Conservation (phyloP, 176 grass and related monocot genomes). For the Hsuehochloa calcarea region DNA sequence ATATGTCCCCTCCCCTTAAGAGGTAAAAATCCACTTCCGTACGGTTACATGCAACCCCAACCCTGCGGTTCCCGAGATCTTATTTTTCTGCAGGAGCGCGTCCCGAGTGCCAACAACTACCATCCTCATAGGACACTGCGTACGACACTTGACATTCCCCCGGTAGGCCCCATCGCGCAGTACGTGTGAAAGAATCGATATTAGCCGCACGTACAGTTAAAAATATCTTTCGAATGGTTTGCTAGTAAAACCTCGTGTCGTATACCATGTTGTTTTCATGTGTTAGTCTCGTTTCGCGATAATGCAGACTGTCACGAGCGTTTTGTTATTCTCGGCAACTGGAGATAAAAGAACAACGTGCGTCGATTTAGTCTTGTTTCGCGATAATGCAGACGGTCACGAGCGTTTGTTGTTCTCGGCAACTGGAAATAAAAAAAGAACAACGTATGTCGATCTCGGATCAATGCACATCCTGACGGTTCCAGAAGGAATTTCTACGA, state of each 20-base stretch:
- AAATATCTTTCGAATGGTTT: not conserved
- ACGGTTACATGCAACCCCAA: too few relatives aligned
- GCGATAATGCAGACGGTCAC: slow-evolving; percentile 17
- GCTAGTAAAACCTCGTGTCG: not conserved
- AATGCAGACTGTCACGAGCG: slow-evolving; percentile 18
- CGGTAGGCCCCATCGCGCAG: not conserved
- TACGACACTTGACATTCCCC: not conserved
- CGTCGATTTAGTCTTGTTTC: not conserved
- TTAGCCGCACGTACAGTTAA: not conserved
- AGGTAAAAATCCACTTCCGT: too few relatives aligned
- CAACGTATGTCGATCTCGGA: not conserved
- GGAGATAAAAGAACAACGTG: not conserved
- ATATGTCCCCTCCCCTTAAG: too few relatives aligned
- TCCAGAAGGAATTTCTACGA: not conserved
- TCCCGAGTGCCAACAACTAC: too few relatives aligned
- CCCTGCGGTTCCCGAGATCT: too few relatives aligned
- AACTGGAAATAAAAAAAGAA: not conserved
- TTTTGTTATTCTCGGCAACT: slow-evolving; percentile 11
- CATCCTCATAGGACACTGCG: not conserved
- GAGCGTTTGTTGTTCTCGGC: slow-evolving; percentile 6
- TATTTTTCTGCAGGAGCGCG: too few relatives aligned
- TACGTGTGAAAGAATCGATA: not conserved
- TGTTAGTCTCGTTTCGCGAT: not conserved
- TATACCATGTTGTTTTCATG: not conserved
- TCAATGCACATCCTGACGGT: not conserved